Evolutionary conservation across 805 yeast genomes (phyloP).

Genomic region (Hanseniaspora guilliermondii): DNA sequence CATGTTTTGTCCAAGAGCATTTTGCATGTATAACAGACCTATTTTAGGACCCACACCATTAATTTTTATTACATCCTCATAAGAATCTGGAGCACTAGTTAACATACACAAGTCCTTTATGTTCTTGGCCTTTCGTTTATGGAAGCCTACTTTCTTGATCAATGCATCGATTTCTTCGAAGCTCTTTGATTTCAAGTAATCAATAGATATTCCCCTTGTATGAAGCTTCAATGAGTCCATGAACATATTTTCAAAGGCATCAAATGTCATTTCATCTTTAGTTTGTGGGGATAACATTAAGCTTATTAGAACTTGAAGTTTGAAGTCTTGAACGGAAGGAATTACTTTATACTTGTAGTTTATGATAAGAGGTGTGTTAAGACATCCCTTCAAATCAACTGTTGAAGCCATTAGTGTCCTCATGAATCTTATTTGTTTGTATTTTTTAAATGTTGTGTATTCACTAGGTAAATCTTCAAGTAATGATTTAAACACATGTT

Average conservation of each 20-base stretch:
- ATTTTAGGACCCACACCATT: constrained; percentile 11
- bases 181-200: neutral
- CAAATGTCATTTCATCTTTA: constrained; percentile 9
- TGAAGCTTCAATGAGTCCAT: neutral
- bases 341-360: constrained; percentile 3
- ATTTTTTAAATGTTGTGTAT: neutral
- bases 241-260: constrained; percentile 6
- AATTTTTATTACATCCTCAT: neutral
- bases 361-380: neutral
- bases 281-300: constrained; percentile 10
- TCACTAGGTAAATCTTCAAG: neutral
- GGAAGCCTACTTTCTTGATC: constrained; percentile 7
- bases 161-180: neutral
- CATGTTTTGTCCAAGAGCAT: neutral
- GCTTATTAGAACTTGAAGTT: constrained; percentile 3
- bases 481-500: neutral
- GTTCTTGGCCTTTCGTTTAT: constrained; percentile 6
- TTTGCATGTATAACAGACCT: constrained; percentile 3
- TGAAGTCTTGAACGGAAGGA: neutral
- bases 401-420: neutral
- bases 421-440: constrained; percentile 9
- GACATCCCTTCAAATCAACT: constrained; percentile 8
- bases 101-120: neutral
- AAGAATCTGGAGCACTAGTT: neutral
- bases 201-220: neutral